phyloP scores from a whole-genome alignment of 169 alveolate species.

The Prorocentrum cordatum region DNA sequence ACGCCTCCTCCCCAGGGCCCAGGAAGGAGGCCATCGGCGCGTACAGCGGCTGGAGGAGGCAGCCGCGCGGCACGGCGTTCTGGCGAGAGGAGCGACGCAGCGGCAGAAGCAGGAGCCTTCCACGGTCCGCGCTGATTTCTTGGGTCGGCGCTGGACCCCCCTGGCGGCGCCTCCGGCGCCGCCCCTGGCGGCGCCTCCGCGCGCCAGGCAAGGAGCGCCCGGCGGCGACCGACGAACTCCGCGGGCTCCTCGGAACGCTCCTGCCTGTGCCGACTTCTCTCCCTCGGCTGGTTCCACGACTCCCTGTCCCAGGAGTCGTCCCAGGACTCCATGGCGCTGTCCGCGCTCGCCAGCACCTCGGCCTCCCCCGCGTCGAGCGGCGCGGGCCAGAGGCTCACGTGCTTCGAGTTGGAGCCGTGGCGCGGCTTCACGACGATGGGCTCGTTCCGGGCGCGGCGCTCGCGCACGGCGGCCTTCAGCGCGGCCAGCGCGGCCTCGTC shows the following conservation, averaged over 20 bases:
- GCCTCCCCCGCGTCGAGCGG: background rate
- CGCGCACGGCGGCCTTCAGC: background rate
- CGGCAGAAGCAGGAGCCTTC: no score
- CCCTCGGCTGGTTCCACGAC: conserved; percentile 14
- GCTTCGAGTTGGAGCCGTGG: conserved; percentile 48
- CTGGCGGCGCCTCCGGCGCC: no score
- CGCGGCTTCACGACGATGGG: conserved; percentile 20
- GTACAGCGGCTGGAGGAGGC: conserved; percentile 29
- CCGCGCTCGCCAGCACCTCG: background rate
- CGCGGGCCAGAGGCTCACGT: conserved; percentile 5
- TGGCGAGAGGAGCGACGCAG: no score
- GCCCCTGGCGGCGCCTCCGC: no score
- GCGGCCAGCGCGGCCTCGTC: background rate
- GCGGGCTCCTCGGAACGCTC: no score
- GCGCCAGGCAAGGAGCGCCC: no score
- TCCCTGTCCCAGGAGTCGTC: background rate
- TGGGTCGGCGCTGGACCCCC: no score
- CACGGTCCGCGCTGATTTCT: no score
- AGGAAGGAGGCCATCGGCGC: conserved; percentile 7
- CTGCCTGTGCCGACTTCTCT: no score
- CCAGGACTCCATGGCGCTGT: background rate
- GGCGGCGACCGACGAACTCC: no score
- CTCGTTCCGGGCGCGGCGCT: background rate
- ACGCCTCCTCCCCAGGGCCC: no score
- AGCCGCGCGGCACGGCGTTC: conserved; percentile 4